Evolutionary conservation across 1,284 basidiomycete genomes (phyloP).

Genomic region (Hemileccinum hortonii): DNA sequence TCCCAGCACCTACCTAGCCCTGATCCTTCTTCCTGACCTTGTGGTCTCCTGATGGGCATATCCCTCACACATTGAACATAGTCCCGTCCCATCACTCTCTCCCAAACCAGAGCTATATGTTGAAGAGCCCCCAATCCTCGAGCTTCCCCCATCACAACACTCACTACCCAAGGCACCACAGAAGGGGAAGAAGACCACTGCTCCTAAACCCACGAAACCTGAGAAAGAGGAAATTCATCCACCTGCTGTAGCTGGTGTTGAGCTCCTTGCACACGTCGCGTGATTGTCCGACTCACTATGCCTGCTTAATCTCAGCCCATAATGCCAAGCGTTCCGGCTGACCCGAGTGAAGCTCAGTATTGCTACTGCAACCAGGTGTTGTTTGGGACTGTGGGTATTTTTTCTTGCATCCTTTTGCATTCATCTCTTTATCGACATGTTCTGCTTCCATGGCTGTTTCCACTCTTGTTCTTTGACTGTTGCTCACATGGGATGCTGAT

Average conservation of each 20-base stretch:
- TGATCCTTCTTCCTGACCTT: conserved; percentile 59
- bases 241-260: conserved; percentile 2
- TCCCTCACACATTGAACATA: conserved; percentile 41
- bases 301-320: conserved; percentile 28
- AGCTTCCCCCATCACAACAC: conserved; percentile 5
- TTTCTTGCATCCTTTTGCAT: not conserved
- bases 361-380: conserved; percentile 77
- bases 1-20: conserved; percentile 52
- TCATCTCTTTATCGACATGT: no score
- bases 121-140: conserved; percentile 23
- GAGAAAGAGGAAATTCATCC: conserved; percentile 22
- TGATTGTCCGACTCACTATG: conserved; percentile 42
- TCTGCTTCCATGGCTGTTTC: no score
- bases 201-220: conserved; percentile 15
- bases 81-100: conserved; percentile 41
- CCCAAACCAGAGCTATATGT: conserved; percentile 23
- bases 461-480: not conserved
- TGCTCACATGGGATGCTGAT: conserved; percentile 6
- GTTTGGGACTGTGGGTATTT: conserved; percentile 67
- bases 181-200: conserved; percentile 22
- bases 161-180: conserved; percentile 19
- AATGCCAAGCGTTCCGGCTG: conserved; percentile 24
- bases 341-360: conserved; percentile 60
- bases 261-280: conserved; percentile 24
- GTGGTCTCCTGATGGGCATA: conserved; percentile 52